Base-by-base conservation (phyloP, 2,329 filamentous ascomycete genomes). In the Fusarium circinatum region DNA sequence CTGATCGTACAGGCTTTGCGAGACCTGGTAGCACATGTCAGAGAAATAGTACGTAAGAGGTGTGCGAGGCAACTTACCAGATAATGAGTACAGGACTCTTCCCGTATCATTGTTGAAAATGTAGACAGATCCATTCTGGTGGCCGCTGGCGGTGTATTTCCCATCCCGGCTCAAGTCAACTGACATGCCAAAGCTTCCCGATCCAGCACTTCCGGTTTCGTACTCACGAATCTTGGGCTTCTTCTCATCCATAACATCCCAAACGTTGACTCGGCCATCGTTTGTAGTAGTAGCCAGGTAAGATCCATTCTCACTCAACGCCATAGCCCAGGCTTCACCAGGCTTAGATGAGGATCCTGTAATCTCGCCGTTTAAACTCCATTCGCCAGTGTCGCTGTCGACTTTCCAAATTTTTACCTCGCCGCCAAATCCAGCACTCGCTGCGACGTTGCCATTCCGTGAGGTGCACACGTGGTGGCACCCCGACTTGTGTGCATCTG, bases 41-140 rank as follows among this genome's bases (percentile, higher is more conserved):
- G 61, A 41, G 57, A 34, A 20, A 17, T 44, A n/a, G 26, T 32
- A 11, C 36, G 32, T 32, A 28, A 39, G 8, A 38, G 7, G 8
- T 55, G 52, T 15, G 36, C 11, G 12, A 32, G 32, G 17, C n/a
- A 8, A 78, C 87, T 70, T 84, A 93, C 93, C 92, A 62, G 94
- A 92, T 30, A 99, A 86, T 13, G 94, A 96, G 82, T 98, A 96
- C 18, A 94, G 87, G 76, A 99, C 90, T 61, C 94, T 90, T 8
- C 94, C 94, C 1, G 93, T 94, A 76, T 95, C 92, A 78, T 98
- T 98, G 85, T 95, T 95, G 87, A 98, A 99, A 70, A 99, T 91
- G 84, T 98, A 98, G 71, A 98, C 89, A 18, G 91, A 92, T 22
- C 96, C 96, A 78, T 93, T 98, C 81, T 98, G 93, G 83, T 99